Conservation (phyloP, 106 monocot species). For the Dendrobium nobile region DNA sequence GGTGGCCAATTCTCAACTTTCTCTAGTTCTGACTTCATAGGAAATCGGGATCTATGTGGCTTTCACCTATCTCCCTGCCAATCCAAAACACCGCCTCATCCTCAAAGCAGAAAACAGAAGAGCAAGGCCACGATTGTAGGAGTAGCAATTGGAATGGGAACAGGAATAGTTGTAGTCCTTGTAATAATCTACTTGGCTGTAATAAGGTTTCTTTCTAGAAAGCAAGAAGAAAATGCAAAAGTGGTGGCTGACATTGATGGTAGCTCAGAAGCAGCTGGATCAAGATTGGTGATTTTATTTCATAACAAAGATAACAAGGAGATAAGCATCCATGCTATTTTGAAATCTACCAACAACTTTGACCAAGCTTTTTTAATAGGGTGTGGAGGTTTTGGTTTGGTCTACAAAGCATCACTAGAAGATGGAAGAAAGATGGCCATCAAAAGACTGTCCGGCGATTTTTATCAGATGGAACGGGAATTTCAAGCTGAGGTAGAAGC, state of each 20-base stretch:
- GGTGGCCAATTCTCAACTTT: conserved; percentile 50
- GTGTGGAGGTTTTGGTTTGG: conserved; percentile 25
- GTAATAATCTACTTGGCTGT: conserved; percentile 15
- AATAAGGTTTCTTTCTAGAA: conserved; percentile 10
- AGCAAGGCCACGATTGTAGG: conserved; percentile 21
- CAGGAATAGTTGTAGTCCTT: conserved; percentile 22
- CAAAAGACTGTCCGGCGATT: conserved; percentile 22
- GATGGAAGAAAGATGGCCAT: conserved; percentile 22
- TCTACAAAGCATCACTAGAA: conserved; percentile 18
- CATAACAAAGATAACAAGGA: conserved; percentile 24
- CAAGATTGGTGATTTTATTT: conserved; percentile 27
- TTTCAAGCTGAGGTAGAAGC: conserved; percentile 25
- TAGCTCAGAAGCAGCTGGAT: conserved; percentile 5
- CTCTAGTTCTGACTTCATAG: conserved; percentile 16
- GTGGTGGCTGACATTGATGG: conserved; percentile 22
- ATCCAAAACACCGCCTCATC: neutral
- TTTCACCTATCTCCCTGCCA: conserved; percentile 18
- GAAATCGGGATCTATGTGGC: conserved; percentile 27
- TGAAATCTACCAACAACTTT: conserved; percentile 27
- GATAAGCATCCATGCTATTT: conserved; percentile 15
- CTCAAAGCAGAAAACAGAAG: conserved; percentile 6
- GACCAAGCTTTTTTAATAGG: conserved; percentile 20
- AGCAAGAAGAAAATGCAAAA: conserved; percentile 10
- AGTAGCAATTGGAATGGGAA: conserved; percentile 30
- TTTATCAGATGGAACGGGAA: conserved; percentile 27